phyloP scores from a whole-genome alignment of 2,329 filamentous ascomycete species.

The Alternaria brassicae region DNA sequence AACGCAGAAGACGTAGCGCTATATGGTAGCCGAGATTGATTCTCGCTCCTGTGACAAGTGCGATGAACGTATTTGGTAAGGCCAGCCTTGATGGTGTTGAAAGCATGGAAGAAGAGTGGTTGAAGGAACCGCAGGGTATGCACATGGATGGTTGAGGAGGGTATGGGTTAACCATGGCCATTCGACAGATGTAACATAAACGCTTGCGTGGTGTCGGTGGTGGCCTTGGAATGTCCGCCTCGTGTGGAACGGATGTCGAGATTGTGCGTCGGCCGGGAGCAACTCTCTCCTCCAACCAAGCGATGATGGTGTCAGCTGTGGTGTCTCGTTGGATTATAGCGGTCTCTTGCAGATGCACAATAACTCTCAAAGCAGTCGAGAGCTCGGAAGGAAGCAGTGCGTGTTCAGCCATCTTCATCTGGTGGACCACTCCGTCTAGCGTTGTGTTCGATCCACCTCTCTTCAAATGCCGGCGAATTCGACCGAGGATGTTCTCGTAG shows the following conservation, averaged over 20 bases:
- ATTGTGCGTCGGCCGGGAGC: not conserved
- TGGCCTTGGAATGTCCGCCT: not conserved
- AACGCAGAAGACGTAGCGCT: constrained; percentile 15
- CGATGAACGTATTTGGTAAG: constrained; percentile 10
- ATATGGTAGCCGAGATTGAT: constrained; percentile 23
- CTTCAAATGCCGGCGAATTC: not conserved
- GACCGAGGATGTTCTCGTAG: not conserved
- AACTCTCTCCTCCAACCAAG: constrained; percentile 3
- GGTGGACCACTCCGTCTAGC: not conserved
- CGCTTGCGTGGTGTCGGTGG: constrained; percentile 11
- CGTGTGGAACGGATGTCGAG: not conserved
- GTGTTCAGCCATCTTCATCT: not conserved
- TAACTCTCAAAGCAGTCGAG: constrained; percentile 8
- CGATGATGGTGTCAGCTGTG: not conserved
- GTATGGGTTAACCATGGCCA: constrained; percentile 3
- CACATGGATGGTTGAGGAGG: constrained; percentile 14
- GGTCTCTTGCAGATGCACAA: constrained; percentile 9
- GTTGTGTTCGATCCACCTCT: not conserved
- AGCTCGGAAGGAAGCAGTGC: constrained; percentile 9
- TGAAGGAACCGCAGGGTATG: constrained; percentile 18
- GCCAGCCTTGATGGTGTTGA: constrained; percentile 9
- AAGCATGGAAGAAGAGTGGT: constrained; percentile 11
- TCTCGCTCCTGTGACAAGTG: constrained; percentile 20
- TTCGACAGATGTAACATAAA: constrained; percentile 17
- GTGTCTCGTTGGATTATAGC: constrained; percentile 7